Conservation (phyloP, 148 eudicot species). For the Fagopyrum esculentum region DNA sequence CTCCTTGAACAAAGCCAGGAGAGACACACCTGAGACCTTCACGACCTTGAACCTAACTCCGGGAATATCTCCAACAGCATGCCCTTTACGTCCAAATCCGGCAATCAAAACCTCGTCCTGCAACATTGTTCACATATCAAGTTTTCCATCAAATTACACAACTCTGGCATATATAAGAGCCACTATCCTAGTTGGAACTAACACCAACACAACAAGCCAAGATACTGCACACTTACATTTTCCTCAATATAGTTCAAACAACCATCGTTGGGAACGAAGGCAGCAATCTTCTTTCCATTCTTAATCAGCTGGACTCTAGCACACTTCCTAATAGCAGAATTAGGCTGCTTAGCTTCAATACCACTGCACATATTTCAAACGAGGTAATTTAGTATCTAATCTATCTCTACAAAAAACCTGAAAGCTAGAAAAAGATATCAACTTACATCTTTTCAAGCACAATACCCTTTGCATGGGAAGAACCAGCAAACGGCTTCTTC, state of each 20-base stretch:
- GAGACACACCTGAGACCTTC: constrained; percentile 96
- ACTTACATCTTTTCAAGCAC: constrained; percentile 83
- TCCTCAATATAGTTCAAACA: constrained; percentile 89
- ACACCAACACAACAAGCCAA: too few species aligned
- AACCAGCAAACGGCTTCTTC: constrained; percentile 90
- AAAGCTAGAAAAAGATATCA: too few species aligned
- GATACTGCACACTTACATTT: constrained; percentile 44
- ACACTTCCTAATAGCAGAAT: constrained; percentile 93
- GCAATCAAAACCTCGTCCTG: constrained; percentile 94
- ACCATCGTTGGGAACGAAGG: constrained; percentile 25
- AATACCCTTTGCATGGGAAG: constrained; percentile 90
- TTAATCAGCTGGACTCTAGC: constrained; percentile 89
- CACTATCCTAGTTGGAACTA: too few species aligned
- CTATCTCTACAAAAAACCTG: background rate
- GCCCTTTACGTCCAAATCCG: constrained; percentile 29
- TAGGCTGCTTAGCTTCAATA: constrained; percentile 24
- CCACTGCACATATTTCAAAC: constrained; percentile 28
- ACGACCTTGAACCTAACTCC: constrained; percentile 96
- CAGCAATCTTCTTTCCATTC: constrained; percentile 94
- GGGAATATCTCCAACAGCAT: constrained; percentile 95
- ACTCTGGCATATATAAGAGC: too few species aligned
- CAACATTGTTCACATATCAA: background rate
- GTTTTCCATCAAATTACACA: too few species aligned
- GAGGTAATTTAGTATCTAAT: too few species aligned
- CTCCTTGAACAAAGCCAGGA: constrained; percentile 82